Conservation (phyloP, 2,329 filamentous ascomycete species). For the Erysiphe pulchra region DNA sequence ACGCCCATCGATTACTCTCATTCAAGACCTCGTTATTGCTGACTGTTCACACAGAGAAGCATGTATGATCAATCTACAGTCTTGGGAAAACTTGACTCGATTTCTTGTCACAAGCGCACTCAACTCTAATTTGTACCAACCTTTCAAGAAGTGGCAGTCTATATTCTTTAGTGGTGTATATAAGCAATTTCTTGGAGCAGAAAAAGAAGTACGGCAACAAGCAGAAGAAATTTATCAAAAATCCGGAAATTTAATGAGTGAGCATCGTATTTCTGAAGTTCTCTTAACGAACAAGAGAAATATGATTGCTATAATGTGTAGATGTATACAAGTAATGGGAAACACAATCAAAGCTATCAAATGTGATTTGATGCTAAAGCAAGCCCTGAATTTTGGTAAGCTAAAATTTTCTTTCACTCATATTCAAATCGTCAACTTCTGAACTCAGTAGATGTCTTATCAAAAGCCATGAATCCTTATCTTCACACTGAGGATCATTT, state of each 20-base stretch:
- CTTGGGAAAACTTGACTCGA: conserved; percentile 35
- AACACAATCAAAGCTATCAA: conserved; percentile 3
- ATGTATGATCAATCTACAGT: conserved; percentile 33
- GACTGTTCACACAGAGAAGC: conserved; percentile 39
- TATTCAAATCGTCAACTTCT: background rate
- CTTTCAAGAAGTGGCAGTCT: conserved; percentile 30
- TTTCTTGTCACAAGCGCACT: conserved; percentile 26
- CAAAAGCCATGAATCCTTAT: background rate
- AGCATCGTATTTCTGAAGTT: conserved; percentile 2
- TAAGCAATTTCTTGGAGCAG: conserved; percentile 23
- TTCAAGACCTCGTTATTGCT: conserved; percentile 33
- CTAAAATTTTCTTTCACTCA: background rate
- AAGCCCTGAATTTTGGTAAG: conserved; percentile 8
- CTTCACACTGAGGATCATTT: background rate
- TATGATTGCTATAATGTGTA: conserved; percentile 4
- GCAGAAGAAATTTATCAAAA: conserved; percentile 2
- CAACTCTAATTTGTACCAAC: conserved; percentile 18
- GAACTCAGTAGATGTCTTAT: conserved; percentile 1
- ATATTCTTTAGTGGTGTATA: conserved; percentile 29
- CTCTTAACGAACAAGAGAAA: conserved; percentile 2
- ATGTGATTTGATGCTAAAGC: conserved; percentile 4
- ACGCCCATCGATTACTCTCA: conserved; percentile 25
- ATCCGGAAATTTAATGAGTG: conserved; percentile 1
- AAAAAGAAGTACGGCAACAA: conserved; percentile 7
- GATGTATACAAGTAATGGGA: conserved; percentile 4